These are phyloP conservation scores for Xylaria sp. DNA, from an alignment of 2,329 filamentous ascomycete genomes.

Conservation along the genomic window DNA sequence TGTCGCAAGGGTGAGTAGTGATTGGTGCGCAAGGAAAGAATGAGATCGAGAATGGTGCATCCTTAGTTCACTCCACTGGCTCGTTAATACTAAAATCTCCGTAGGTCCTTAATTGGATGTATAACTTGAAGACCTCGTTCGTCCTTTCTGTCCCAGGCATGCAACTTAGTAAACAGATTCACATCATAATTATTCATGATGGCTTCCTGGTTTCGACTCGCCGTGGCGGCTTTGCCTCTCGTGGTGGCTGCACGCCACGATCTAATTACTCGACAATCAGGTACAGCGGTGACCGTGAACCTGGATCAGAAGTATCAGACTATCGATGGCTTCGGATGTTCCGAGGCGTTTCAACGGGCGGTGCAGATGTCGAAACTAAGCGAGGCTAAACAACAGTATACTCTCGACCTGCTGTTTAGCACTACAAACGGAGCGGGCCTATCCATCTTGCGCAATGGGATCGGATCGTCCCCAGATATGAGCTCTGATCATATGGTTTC, in stretches of 20 bases:
- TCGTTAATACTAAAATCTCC: not conserved
- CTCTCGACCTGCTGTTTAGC: constrained; percentile 54
- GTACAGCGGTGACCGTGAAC: constrained; percentile 38
- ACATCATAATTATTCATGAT: not conserved
- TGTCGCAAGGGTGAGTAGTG: not conserved
- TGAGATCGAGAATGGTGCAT: not conserved
- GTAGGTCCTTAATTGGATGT: not conserved
- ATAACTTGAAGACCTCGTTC: not conserved
- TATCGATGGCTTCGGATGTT: constrained; percentile 57
- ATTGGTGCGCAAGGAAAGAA: not conserved
- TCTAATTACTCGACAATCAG: constrained; percentile 15
- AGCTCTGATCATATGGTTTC: constrained; percentile 36
- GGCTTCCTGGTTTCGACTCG: constrained; percentile 25
- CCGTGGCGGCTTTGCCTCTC: constrained; percentile 6
- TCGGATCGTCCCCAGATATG: constrained; percentile 46
- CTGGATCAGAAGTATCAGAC: constrained; percentile 39
- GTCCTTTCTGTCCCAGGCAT: not conserved
- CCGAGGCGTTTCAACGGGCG: constrained; percentile 54
- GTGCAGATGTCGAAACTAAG: constrained; percentile 47
- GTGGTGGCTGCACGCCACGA: not conserved
- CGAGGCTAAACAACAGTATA: constrained; percentile 40
- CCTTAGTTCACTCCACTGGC: constrained; percentile 12
- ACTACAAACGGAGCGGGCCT: constrained; percentile 53
- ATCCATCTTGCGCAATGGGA: constrained; percentile 56
- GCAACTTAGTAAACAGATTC: not conserved